Base-by-base conservation (phyloP, 1,139 yeast species). In the Geotrichum siamense region DNA sequence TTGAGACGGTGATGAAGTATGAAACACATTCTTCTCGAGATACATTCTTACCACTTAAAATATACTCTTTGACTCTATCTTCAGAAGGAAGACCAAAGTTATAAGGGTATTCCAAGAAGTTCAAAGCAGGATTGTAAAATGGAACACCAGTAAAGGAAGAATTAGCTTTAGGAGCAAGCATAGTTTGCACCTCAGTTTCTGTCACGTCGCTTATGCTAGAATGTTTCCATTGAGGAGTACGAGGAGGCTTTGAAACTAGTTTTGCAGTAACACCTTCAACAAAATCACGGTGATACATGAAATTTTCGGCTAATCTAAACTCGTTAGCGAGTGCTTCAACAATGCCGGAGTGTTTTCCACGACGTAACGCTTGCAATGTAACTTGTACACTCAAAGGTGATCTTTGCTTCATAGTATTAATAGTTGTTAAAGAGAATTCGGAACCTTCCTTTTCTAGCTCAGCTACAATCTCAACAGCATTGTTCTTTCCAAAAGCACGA, bases 311-410 rank as follows among this genome's bases (percentile, higher is more conserved):
- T 25, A 91, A 68, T 48, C 73, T 70, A 64, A 85, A 71, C 63
- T 91, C 98, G 54, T 77, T 75, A 55, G 75, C 76, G 50, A 91
- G 68, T 41, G 91, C 85, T 40, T 76, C 68, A 49, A 74, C 72
- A 55, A 87, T 77, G 48, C 82, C 72, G 51, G 78, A 71, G 38
- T 68, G 59, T 23, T 72, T 64, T 45, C 89, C 87, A 48, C 74
- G 72, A 55, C 80, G 78, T 62, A 87, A 68, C 51, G 85, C 72
- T 47, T 79, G 82, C 53, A 79, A 72, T 1, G 87, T 79, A 30
- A 87, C 76, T 58, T 82, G 79, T 55, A 87, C 70, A 8, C 94
- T 81, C n/a, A 85, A 71, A 41, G 85, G 82, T 5, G 96, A 85
- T 62, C 82, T 78, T 44, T 56, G 55, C 57, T 67, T 44, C 52